phyloP scores from a whole-genome alignment of 495 filamentous ascomycete species.

The Aspergillus affinis region DNA sequence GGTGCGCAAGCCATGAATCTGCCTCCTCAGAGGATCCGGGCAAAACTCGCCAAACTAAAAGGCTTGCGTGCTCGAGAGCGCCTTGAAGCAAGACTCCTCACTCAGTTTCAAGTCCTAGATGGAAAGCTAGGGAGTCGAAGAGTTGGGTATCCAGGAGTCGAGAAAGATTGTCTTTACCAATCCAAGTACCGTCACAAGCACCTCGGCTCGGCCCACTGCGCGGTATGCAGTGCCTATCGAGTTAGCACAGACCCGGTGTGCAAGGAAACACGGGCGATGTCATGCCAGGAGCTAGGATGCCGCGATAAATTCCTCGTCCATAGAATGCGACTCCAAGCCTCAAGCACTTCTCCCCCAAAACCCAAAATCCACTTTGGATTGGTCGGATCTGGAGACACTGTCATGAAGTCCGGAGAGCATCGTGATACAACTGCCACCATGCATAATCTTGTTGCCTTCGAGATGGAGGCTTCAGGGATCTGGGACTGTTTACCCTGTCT shows the following conservation, averaged over 20 bases:
- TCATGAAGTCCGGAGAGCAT: constrained; percentile 31
- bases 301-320: constrained; percentile 8
- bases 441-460: constrained; percentile 24
- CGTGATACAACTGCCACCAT: constrained; percentile 22
- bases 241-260: constrained; percentile 7
- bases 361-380: constrained; percentile 25
- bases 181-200: constrained; percentile 22
- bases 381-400: constrained; percentile 29
- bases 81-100: not conserved
- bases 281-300: constrained; percentile 16
- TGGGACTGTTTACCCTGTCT: constrained; percentile 29
- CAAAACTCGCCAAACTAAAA: constrained; percentile 17
- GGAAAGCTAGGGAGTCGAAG: not conserved
- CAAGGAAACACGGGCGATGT: constrained; percentile 1
- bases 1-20: not conserved
- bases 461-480: constrained; percentile 37
- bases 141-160: constrained; percentile 18
- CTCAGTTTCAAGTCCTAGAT: not conserved
- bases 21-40: constrained; percentile 18
- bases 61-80: not conserved
- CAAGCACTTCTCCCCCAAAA: constrained; percentile 8
- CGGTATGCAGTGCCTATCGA: not conserved
- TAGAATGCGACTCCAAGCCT: constrained; percentile 6
- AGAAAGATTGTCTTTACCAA: constrained; percentile 21
- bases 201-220: not conserved